Evolutionary conservation across 176 grass and related monocot genomes (phyloP), one percentile per base, ranked within the genome.

Genomic region (Oryza officinalis): DNA sequence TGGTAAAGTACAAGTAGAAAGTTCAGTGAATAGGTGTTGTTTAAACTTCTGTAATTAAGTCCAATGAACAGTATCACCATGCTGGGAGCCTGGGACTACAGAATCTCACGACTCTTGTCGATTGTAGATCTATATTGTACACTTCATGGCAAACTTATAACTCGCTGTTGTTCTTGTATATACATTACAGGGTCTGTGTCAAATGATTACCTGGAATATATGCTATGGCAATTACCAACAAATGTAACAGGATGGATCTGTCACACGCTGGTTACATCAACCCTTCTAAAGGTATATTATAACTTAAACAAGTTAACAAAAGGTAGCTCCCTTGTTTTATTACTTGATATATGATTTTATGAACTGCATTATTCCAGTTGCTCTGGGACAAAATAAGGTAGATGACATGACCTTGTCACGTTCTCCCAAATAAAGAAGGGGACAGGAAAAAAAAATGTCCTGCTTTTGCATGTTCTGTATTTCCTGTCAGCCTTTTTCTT

Each of bases 171-270:
- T 72, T 79, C 28, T 30, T 75, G 14, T 86, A 76, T 67, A 6
- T 68, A 72, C 32, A 44, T 52, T 83, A 71, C 77, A 98, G 95
- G 74, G 25, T 98, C 95, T 31, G 95, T 98, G 26, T 92, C 95
- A n/a, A 87, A 91, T 77, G 95, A 98, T 84, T 98, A 95, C 88
- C 81, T 95, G 61, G 91, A 93, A 0, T 98, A 98, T 73, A 95
- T 98, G 92, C 69, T 98, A 86, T 77, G 89, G 80, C 95, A 98
- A 37, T 90, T 98, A 57, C 95, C 95, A 25, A 98, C 95, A 80
- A 98, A 98, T 91, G 76, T 98, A 71, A 98, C 95, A 61, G 95
- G 95, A 85, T 98, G 92, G 95, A 85, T 98, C 65, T 95, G 95
- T 65, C 79, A 95, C 79, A 91, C 91, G 12, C 72, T 98, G 61